These are phyloP conservation scores for Panus rudis DNA, from an alignment of 768 basidiomycete genomes.

Conservation along the genomic window DNA sequence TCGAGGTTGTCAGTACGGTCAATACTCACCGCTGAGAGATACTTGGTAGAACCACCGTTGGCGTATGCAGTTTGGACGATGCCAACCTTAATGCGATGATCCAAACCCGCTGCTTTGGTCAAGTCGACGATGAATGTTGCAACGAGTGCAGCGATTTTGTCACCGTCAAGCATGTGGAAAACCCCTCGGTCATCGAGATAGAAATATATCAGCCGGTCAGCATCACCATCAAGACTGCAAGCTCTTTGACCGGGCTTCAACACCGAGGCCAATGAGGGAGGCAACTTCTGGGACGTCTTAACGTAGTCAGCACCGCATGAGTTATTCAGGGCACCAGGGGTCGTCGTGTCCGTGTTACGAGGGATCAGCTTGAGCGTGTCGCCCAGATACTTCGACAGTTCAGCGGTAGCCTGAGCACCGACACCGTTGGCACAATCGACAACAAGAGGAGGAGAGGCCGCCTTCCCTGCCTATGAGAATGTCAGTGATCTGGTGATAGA, in stretches of 20 bases:
- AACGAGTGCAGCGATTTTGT: constrained; percentile 93
- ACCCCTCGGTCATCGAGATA: constrained; percentile 71
- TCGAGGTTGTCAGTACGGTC: neutral
- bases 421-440: constrained; percentile 99
- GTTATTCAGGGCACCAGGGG: constrained; percentile 72
- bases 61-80: constrained; percentile 99
- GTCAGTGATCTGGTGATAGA: neutral
- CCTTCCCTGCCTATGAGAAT: constrained; percentile 52
- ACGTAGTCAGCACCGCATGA: constrained; percentile 94
- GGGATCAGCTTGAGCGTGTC: constrained; percentile 55
- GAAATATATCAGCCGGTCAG: constrained; percentile 94
- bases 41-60: constrained; percentile 94
- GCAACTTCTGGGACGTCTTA: constrained; percentile 85
- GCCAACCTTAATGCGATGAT: constrained; percentile 73
- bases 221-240: constrained; percentile 95
- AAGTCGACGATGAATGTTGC: constrained; percentile 90
- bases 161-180: constrained; percentile 94
- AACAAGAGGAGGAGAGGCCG: constrained; percentile 50
- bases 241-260: constrained; percentile 71
- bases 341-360: constrained; percentile 60
- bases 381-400: constrained; percentile 53
- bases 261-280: constrained; percentile 61
- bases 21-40: constrained; percentile 64
- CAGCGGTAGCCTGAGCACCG: constrained; percentile 65
- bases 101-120: constrained; percentile 78